Percentiles rank a stretch among this genome's conserved stretches.
phyloP scores from a whole-genome alignment of 169 alveolate species.

The Babesia ovata region DNA sequence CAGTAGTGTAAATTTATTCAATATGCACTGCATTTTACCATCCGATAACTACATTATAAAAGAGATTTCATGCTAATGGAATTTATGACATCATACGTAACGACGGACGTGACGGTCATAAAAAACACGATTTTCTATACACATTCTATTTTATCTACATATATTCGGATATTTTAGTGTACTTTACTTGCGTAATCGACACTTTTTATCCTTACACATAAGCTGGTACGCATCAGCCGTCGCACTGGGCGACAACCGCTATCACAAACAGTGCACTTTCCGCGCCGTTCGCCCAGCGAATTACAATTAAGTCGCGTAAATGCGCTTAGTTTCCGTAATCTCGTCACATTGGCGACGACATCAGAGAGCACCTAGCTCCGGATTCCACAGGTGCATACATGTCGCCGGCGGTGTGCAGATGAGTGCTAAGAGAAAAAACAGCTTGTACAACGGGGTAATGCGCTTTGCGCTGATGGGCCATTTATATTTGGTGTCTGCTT shows the following conservation, averaged over 20 bases:
- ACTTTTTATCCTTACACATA: too few species aligned
- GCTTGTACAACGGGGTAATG: neutral
- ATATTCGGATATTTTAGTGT: too few species aligned
- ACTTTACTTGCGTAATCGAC: too few species aligned
- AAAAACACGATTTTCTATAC: neutral
- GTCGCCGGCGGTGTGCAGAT: conserved; percentile 14
- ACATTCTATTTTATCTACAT: too few species aligned
- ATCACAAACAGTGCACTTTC: too few species aligned
- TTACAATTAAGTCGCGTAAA: too few species aligned
- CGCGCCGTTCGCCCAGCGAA: too few species aligned
- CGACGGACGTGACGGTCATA: neutral
- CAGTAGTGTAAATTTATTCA: neutral
- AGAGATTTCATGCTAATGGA: neutral
- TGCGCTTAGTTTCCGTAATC: too few species aligned
- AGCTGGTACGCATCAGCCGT: too few species aligned
- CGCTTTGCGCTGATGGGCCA: neutral
- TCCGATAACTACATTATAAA: neutral
- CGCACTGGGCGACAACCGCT: too few species aligned
- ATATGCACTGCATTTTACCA: neutral
- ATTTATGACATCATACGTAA: neutral
- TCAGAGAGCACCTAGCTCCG: conserved; percentile 8
- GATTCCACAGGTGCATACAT: conserved; percentile 35
- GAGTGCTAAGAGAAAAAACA: conserved; percentile 5
- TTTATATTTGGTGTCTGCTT: neutral
- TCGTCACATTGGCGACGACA: neutral